phyloP scores from a whole-genome alignment of 169 alveolate genomes.

The Eimeria acervulina region DNA sequence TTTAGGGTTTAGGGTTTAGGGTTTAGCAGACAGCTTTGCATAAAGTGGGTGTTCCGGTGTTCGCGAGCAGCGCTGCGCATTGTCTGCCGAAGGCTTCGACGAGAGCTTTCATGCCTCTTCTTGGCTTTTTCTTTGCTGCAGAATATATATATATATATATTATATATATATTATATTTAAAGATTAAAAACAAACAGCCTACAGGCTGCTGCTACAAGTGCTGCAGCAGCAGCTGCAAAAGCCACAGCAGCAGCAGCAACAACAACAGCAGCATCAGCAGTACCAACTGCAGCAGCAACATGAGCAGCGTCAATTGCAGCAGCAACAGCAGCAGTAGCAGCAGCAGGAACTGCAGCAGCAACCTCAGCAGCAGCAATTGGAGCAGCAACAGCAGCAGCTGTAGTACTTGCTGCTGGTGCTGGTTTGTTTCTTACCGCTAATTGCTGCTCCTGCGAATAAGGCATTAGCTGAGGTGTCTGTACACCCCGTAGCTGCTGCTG shows the following conservation, averaged over 20 bases:
- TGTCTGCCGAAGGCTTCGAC: constrained; percentile 18
- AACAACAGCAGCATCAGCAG: neutral
- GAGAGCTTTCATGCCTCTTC: neutral
- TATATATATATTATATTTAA: too few relatives aligned
- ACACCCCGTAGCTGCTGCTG: neutral
- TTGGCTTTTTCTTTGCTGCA: neutral
- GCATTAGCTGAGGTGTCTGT: neutral
- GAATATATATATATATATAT: too few relatives aligned
- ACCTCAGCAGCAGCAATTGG: too few relatives aligned
- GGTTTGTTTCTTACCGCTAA: neutral
- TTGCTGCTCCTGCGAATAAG: neutral
- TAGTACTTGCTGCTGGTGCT: neutral
- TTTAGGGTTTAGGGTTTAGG: neutral
- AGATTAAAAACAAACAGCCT: neutral
- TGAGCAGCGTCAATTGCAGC: neutral
- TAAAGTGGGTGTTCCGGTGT: neutral
- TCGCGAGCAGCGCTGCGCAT: neutral
- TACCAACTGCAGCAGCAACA: constrained; percentile 32
- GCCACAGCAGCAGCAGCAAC: neutral
- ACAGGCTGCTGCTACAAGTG: neutral
- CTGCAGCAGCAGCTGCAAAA: too few relatives aligned
- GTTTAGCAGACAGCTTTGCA: too few relatives aligned
- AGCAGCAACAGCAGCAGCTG: constrained; percentile 11
- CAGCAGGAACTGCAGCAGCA: too few relatives aligned
- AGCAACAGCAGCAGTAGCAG: neutral